A percentile compares a stretch with the other conserved stretches of the same genome.
Conservation (phyloP, 1,284 basidiomycete genomes). For the Tausonia pullulans region DNA sequence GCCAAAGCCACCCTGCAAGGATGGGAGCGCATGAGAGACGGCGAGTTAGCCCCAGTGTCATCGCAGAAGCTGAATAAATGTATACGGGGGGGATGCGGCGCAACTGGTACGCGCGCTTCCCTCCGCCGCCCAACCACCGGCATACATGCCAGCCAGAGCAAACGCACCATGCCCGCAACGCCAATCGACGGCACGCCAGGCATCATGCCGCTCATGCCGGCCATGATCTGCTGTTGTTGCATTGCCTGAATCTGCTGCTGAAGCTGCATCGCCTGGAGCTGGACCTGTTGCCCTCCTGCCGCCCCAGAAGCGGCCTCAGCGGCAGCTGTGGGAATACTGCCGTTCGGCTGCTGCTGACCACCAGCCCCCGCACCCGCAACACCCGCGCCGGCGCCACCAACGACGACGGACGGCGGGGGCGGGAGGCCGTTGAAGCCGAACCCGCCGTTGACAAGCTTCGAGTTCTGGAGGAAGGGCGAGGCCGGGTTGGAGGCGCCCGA, state of each 20-base stretch:
- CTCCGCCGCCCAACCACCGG: too few species aligned
- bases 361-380: not conserved
- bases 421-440: not conserved
- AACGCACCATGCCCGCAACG: too few species aligned
- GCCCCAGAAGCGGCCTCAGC: too few species aligned
- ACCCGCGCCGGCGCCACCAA: not conserved
- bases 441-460: not conserved
- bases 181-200: not conserved
- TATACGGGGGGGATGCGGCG: not conserved
- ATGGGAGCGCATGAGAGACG: not conserved
- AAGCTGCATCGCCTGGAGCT: conserved; percentile 10
- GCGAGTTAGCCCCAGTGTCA: not conserved
- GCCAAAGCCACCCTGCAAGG: not conserved
- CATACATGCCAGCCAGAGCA: too few species aligned
- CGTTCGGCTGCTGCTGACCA: not conserved
- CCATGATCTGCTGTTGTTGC: conserved; percentile 9
- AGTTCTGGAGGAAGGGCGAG: too few species aligned
- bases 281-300: not conserved
- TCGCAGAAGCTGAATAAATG: not conserved
- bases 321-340: too few species aligned
- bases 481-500: too few species aligned
- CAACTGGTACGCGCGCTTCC: not conserved
- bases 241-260: conserved; percentile 10
- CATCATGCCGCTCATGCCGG: not conserved
- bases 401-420: not conserved